Conservation (phyloP, 192 early-diverging fungal genomes). For the Dispira simplex region DNA sequence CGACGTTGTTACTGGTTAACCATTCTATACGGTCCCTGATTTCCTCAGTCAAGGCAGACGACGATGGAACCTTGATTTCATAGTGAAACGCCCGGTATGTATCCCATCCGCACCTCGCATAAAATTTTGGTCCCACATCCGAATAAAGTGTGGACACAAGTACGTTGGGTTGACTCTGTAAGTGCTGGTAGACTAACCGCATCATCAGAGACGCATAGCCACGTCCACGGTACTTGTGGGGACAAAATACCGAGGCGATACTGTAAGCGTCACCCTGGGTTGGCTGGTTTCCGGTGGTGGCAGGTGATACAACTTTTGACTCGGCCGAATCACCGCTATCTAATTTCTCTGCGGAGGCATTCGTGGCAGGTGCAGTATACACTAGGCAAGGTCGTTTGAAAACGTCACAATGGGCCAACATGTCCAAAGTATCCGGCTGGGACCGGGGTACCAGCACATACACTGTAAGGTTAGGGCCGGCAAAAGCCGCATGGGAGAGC, state of each 20-base stretch:
- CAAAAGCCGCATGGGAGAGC: background rate
- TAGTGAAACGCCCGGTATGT: background rate
- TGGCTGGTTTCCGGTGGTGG: background rate
- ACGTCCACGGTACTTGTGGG: background rate
- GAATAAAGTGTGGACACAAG: constrained; percentile 8
- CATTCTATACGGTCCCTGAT: too few species aligned
- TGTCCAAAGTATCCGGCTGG: background rate
- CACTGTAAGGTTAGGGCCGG: background rate
- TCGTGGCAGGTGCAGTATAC: background rate
- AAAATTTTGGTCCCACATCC: constrained; percentile 11
- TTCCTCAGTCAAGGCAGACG: too few species aligned
- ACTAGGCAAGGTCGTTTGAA: background rate
- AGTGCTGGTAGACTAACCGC: background rate
- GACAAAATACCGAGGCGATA: constrained; percentile 12
- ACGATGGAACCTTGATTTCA: background rate
- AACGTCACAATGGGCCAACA: constrained; percentile 9
- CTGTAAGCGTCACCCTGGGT: background rate
- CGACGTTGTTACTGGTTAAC: too few species aligned
- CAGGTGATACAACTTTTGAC: background rate
- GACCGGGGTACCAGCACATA: background rate
- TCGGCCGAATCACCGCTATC: background rate
- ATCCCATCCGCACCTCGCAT: constrained; percentile 2
- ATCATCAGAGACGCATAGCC: constrained; percentile 2
- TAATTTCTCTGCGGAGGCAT: background rate
- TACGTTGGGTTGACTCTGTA: background rate